A percentile compares a stretch with the other conserved stretches of the same genome.
phyloP scores from a whole-genome alignment of 352 stramenopile genomes.

The Blastocystis sp. region DNA sequence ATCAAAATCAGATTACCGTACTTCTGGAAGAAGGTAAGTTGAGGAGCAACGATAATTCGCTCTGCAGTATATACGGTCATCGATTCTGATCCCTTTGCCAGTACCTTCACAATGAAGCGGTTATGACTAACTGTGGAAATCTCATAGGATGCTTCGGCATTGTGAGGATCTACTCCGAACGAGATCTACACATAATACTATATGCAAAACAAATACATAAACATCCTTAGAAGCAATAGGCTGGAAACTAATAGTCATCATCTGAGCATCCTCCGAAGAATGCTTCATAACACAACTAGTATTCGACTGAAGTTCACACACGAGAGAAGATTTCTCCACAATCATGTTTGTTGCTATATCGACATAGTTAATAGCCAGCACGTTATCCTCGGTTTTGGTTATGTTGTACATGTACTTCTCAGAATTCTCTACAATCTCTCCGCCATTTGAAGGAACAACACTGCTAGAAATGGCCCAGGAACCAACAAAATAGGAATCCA shows the following conservation, averaged over 20 bases:
- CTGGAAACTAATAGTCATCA: neutral
- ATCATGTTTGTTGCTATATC: neutral
- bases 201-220: neutral
- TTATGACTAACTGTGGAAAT: neutral
- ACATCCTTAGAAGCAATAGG: neutral
- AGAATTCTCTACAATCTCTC: neutral
- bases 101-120: neutral
- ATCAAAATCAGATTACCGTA: slow-evolving; percentile 57
- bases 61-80: neutral
- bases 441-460: neutral
- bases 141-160: neutral
- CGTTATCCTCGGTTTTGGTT: neutral
- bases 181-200: neutral
- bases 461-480: slow-evolving; percentile 25
- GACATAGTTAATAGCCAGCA: neutral
- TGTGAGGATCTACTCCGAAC: neutral
- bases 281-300: neutral
- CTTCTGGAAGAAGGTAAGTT: slow-evolving; percentile 46
- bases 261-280: neutral
- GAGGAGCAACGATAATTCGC: neutral
- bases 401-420: slow-evolving; percentile 34
- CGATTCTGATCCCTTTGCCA: neutral
- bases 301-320: neutral
- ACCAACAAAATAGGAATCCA: slow-evolving; percentile 6
- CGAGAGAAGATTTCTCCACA: neutral